phyloP scores from a whole-genome alignment of 495 filamentous ascomycete species.

The Durotheca rogersii region DNA sequence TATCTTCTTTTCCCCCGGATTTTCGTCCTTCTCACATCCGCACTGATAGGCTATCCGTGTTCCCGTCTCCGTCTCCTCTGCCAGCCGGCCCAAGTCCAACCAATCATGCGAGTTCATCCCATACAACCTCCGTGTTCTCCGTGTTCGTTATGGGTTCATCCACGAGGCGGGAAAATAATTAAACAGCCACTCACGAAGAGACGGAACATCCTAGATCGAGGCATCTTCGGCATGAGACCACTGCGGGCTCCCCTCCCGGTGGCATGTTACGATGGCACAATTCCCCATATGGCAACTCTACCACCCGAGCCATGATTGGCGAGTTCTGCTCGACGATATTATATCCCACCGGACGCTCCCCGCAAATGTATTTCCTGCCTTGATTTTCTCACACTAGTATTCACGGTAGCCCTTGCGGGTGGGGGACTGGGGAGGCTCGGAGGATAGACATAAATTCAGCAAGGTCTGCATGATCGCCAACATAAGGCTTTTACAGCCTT shows the following conservation, averaged over 20 bases:
- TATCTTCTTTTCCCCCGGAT: slow-evolving; percentile 22
- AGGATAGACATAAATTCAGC: not conserved
- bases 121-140: slow-evolving; percentile 12
- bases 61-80: too few relatives aligned
- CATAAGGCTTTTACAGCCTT: not conserved
- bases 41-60: too few relatives aligned
- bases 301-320: slow-evolving; percentile 1
- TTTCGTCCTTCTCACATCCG: slow-evolving; percentile 6
- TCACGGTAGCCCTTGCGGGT: not conserved
- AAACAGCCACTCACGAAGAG: slow-evolving; percentile 1
- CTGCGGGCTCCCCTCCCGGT: slow-evolving; percentile 2
- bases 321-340: not conserved
- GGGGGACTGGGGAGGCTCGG: not conserved
- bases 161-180: slow-evolving; percentile 7
- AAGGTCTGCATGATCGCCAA: not conserved
- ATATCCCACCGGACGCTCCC: slow-evolving; percentile 12
- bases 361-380: not conserved
- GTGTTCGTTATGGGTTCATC: slow-evolving; percentile 4
- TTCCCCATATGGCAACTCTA: not conserved
- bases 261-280: slow-evolving; percentile 3
- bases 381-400: not conserved
- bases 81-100: not conserved
- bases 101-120: slow-evolving; percentile 7
- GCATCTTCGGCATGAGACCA: slow-evolving; percentile 2
- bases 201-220: slow-evolving; percentile 10